These are phyloP conservation scores for Pholiota microspora DNA, from an alignment of 768 basidiomycete genomes.

Conservation along the genomic window DNA sequence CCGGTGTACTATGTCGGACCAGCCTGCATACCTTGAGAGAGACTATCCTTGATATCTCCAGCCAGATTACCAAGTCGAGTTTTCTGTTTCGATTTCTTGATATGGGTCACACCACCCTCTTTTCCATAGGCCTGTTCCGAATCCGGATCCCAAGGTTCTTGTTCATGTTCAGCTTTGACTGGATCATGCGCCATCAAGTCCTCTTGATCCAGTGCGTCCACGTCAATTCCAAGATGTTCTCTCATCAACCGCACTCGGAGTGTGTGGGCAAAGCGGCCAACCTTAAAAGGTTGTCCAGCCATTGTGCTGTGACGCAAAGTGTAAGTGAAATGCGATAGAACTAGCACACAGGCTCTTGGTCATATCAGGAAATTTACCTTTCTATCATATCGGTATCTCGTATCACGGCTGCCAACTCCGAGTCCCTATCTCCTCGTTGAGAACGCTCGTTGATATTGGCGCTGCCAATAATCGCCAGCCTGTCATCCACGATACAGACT, in stretches of 20 bases:
- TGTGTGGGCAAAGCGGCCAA: constrained; percentile 95
- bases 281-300: constrained; percentile 93
- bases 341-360: neutral
- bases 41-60: constrained; percentile 34
- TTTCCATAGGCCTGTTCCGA: constrained; percentile 55
- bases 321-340: constrained; percentile 1
- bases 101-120: constrained; percentile 41
- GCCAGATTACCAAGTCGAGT: constrained; percentile 31
- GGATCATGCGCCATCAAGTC: constrained; percentile 59
- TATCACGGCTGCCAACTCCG: constrained; percentile 90
- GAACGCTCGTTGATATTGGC: constrained; percentile 99
- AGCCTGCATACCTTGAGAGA: constrained; percentile 47
- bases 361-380: constrained; percentile 45
- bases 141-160: constrained; percentile 74
- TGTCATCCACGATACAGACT: constrained; percentile 90
- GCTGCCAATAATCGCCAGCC: constrained; percentile 90
- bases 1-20: neutral
- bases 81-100: constrained; percentile 35
- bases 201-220: constrained; percentile 82
- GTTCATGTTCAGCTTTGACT: constrained; percentile 44
- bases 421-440: constrained; percentile 94
- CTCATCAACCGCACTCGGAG: constrained; percentile 93
- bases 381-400: constrained; percentile 98
- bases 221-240: constrained; percentile 94
- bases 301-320: constrained; percentile 58